phyloP scores from a whole-genome alignment of 2,329 filamentous ascomycete genomes.

The Pseudogymnoascus sp. region DNA sequence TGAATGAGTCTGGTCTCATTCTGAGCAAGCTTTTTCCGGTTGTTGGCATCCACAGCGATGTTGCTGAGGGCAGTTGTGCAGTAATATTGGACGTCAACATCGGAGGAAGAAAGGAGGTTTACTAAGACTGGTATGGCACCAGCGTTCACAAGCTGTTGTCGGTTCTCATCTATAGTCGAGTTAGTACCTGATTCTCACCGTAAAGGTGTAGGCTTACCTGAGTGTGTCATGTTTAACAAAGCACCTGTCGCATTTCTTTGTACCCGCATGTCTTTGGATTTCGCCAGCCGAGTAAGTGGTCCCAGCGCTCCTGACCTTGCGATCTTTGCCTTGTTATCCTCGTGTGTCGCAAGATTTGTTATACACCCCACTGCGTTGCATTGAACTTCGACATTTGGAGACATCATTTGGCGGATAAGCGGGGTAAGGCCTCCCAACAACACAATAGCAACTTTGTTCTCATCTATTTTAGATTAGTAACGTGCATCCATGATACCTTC shows the following conservation, averaged over 20 bases:
- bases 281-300: slow-evolving; percentile 83
- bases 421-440: slow-evolving; percentile 81
- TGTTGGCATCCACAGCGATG: slow-evolving; percentile 88
- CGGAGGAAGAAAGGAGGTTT: slow-evolving; percentile 81
- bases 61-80: slow-evolving; percentile 98
- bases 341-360: slow-evolving; percentile 93
- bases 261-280: slow-evolving; percentile 97
- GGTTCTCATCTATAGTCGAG: slow-evolving; percentile 71
- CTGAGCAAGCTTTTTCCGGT: slow-evolving; percentile 82
- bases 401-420: slow-evolving; percentile 97
- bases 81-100: slow-evolving; percentile 98
- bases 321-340: slow-evolving; percentile 99
- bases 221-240: slow-evolving; percentile 98
- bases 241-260: slow-evolving; percentile 96
- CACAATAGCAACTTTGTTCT: slow-evolving; percentile 97
- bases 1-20: slow-evolving; percentile 87
- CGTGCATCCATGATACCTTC: background rate
- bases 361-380: slow-evolving; percentile 99
- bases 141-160: slow-evolving; percentile 92
- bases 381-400: slow-evolving; percentile 93
- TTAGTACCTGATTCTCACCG: slow-evolving; percentile 16
- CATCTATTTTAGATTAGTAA: slow-evolving; percentile 55
- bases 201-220: slow-evolving; percentile 50
- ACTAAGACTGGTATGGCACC: slow-evolving; percentile 97
- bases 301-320: slow-evolving; percentile 87